Base-by-base conservation (phyloP, 108 stramenopile genomes). In the Nannochloropsis oceanica region DNA sequence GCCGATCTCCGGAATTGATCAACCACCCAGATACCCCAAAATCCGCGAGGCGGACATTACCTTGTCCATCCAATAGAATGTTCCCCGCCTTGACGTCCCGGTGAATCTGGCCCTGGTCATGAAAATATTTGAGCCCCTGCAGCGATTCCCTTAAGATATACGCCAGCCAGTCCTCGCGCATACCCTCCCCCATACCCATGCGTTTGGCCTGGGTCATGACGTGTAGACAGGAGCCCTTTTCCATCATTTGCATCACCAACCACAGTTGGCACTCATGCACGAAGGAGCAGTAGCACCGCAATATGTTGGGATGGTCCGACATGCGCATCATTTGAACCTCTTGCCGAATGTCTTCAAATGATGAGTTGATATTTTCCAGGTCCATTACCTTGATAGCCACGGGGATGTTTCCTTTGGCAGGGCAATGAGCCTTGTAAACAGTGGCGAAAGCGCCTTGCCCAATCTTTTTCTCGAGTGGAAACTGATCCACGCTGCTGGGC, bases 41-140 rank as follows among this genome's bases (percentile, higher is more conserved):
- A 84, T 98, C 97, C 12, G 97, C 97, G 84, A 98, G 95, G 79
- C 95, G 91, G 8, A 98, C 95, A 42, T 92, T 25, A 90, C 92
- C 93, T 11, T 87, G 86, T 43, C 85, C 85, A 84, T 88, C 91
- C 88, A 99, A 84, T 26, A 93, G 87, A 25, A 99, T 92, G 89
- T 99, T 99, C 42, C 97, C 97, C 42, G 91, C 92, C 88, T 99
- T 99, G 85, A 99, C 96, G 85, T 99, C 99, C 20, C 99, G 94
- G 86, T 99, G 99, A 44, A 99, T 96, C 82, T 98, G 92, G 25
- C 94, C 92, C 88, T 97, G 96, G 34, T 96, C 93, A 85, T 99
- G 99, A 24, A 98, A 91, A 92, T 95, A 96, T 79, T 94, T 92
- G 24, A 98, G 89, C 9, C 96, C 97, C 81, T 94, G 81, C 0